phyloP scores from a whole-genome alignment of 1,139 yeast species.

The Arxiozyma slooffiae region DNA sequence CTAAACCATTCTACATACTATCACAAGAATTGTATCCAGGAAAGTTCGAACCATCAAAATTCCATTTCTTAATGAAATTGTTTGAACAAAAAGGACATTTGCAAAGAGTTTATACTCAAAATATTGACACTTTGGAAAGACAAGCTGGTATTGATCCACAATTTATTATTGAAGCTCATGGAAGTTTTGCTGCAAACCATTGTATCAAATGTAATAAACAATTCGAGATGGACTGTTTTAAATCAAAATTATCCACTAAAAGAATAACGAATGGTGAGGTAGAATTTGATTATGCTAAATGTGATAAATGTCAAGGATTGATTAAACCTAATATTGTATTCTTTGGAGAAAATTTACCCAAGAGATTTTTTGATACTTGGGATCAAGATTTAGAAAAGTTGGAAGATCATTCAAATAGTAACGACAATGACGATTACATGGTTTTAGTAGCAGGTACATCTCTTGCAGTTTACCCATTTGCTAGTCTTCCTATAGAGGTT shows the following conservation, averaged over 20 bases:
- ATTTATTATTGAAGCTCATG: conserved; percentile 81
- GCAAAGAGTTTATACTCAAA: conserved; percentile 75
- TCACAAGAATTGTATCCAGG: conserved; percentile 87
- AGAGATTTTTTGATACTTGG: conserved; percentile 55
- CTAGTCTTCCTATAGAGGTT: conserved; percentile 64
- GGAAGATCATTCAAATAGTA: conserved; percentile 15
- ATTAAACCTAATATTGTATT: conserved; percentile 91
- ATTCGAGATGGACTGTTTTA: conserved; percentile 45
- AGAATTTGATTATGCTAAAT: conserved; percentile 42
- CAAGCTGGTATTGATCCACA: conserved; percentile 65
- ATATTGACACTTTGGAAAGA: conserved; percentile 84
- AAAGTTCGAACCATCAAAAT: conserved; percentile 69
- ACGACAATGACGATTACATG: conserved; percentile 41
- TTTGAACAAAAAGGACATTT: conserved; percentile 55
- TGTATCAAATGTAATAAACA: conserved; percentile 64
- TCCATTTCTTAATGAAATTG: conserved; percentile 61
- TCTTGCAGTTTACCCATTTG: conserved; percentile 81
- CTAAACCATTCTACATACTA: conserved; percentile 73
- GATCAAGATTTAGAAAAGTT: conserved; percentile 43
- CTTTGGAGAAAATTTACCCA: conserved; percentile 81
- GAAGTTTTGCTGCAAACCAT: conserved; percentile 77
- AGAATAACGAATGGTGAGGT: conserved; percentile 3
- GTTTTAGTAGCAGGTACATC: conserved; percentile 92
- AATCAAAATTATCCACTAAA: conserved; percentile 32
- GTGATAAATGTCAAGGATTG: conserved; percentile 48